Conservation (phyloP, 176 grass and related monocot species). For the Zea mays region Zm-B73-REFERENCE-NAM-5.0 NC_050100.1:32074501-32075000, state of each 20-base stretch:
- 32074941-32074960: neutral
- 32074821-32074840: neutral
- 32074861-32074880: neutral
- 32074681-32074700: neutral
- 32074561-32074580: too few relatives aligned
- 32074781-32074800: neutral
- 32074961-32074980: conserved; percentile 24
- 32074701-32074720: neutral
- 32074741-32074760: neutral
- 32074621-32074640: neutral
- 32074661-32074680: neutral
- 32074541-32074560: too few relatives aligned
- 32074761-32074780: neutral
- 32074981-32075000: neutral
- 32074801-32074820: neutral
- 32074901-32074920: neutral
- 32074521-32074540: too few relatives aligned
- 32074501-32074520: too few relatives aligned
- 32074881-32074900: neutral
- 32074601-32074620: too few relatives aligned
- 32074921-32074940: neutral
- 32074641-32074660: neutral
- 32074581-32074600: too few relatives aligned
- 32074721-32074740: neutral
- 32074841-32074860: neutral